These are phyloP conservation scores for Sporopachydermia lactativora DNA, from an alignment of 805 yeast genomes.

Conservation along the genomic window DNA sequence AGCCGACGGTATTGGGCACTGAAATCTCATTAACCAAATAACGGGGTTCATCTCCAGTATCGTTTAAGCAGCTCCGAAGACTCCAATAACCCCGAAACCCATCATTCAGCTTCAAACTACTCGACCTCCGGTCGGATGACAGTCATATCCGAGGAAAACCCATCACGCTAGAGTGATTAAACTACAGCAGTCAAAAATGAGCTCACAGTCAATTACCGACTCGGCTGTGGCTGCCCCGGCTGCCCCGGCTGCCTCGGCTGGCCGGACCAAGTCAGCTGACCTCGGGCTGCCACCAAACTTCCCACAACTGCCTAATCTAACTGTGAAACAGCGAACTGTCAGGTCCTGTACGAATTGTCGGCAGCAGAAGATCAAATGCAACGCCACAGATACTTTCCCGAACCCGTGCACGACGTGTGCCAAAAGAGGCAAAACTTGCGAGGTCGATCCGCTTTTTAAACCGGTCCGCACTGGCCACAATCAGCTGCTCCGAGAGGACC, in stretches of 20 bases:
- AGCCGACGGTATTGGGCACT: too few relatives aligned
- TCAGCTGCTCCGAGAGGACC: constrained; percentile 61
- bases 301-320: not conserved
- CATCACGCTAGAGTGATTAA: too few relatives aligned
- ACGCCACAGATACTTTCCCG: constrained; percentile 69
- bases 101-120: too few relatives aligned
- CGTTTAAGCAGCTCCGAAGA: too few relatives aligned
- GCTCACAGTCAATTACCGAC: too few relatives aligned
- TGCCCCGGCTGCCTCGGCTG: not conserved
- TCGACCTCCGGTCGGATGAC: too few relatives aligned
- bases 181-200: too few relatives aligned
- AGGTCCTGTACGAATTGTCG: constrained; percentile 82
- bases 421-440: constrained; percentile 61
- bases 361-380: constrained; percentile 78
- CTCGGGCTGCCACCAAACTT: not conserved
- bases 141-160: too few relatives aligned
- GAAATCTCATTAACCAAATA: too few relatives aligned
- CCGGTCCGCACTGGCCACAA: constrained; percentile 77
- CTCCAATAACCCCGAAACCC: too few relatives aligned
- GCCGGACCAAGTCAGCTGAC: not conserved
- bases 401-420: constrained; percentile 65
- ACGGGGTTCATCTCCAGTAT: too few relatives aligned
- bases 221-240: too few relatives aligned
- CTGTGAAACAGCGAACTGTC: constrained; percentile 50
- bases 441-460: constrained; percentile 72